Evolutionary conservation across 148 eudicot genomes (phyloP), one percentile per base, ranked within the genome.

Genomic region (Rhododendron griersonianum): DNA sequence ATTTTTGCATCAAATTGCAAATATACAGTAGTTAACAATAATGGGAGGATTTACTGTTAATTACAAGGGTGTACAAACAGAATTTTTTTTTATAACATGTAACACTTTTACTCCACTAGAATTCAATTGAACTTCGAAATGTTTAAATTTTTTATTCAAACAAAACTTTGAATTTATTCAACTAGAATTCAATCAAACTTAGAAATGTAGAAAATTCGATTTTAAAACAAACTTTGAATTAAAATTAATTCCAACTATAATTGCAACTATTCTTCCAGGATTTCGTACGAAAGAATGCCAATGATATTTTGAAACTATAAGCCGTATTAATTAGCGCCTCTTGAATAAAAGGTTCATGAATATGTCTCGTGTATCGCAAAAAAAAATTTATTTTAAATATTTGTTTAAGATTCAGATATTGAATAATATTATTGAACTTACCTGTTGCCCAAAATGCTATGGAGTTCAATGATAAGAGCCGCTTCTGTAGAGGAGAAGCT

Each of bases 361-460:
- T 63, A 7, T 63, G 73, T 1, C 2, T n/a, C 14, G 9, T 65
- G 73, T n/a, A n/a, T 65, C 37, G 37, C 37, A 35, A 35, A 35
- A 35, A 35, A 35, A 33, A 33, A 33, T 33, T 33, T 33, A 33
- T n/a, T n/a, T 33, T 33, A 35, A 35, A 35, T 35, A 21, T 50
- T 50, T 83, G 37, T 23, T 39, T 65, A 75, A 37, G 55, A 48
- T 44, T 53, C 14, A 53, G 41, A 53, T 85, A 35, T 25, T 37
- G 4, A 75, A 45, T 45, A 79, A 79, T 71, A 41, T 15, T 71
- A 41, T 15, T 11, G 37, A 28, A 33, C 18, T 51, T 84, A 93
- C 98, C 93, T 93, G 89, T 96, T 96, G 88, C 98, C 98, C 67
- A 96, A 88, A 86, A 94, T 89, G 88, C 89, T 91, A 87, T 96